A percentile compares a stretch with the other conserved stretches of the same genome.
Conservation (phyloP, 495 filamentous ascomycete genomes). For the Pyronema domesticum region DNA sequence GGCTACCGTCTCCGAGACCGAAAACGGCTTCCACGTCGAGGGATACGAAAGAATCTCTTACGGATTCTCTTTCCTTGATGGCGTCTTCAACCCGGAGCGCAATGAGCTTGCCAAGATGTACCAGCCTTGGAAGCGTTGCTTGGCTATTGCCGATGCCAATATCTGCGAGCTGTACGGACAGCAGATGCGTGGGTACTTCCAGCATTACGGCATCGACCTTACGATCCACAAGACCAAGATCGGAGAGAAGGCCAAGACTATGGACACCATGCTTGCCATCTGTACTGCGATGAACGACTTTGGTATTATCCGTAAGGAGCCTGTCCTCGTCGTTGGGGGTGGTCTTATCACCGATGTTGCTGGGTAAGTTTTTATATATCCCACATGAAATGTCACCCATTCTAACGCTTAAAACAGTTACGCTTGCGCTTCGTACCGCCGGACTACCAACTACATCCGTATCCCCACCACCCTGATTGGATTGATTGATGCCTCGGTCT, state of each 20-base stretch:
- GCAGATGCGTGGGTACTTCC: constrained; percentile 41
- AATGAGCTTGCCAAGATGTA: constrained; percentile 39
- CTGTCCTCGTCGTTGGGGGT: constrained; percentile 46
- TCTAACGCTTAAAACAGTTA: constrained; percentile 28
- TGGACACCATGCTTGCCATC: constrained; percentile 41
- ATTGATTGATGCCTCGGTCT: constrained; percentile 47
- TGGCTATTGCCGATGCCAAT: constrained; percentile 44
- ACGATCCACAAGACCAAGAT: constrained; percentile 47
- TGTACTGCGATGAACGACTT: constrained; percentile 48
- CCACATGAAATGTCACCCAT: constrained; percentile 8
- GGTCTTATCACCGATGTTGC: constrained; percentile 48
- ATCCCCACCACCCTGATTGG: constrained; percentile 50
- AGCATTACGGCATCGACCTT: constrained; percentile 34
- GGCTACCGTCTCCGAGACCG: constrained; percentile 38
- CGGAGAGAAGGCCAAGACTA: constrained; percentile 46
- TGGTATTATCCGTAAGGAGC: constrained; percentile 46
- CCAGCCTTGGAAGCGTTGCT: constrained; percentile 36
- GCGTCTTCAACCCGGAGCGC: constrained; percentile 38
- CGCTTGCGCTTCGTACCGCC: constrained; percentile 39
- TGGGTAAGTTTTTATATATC: constrained; percentile 33
- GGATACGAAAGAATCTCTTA: constrained; percentile 51
- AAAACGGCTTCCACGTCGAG: constrained; percentile 40
- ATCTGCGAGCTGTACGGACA: constrained; percentile 41
- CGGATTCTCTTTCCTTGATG: constrained; percentile 47
- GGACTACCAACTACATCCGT: constrained; percentile 38